These are phyloP conservation scores for Cercospora zeae-maydis DNA, from an alignment of 2,329 filamentous ascomycete genomes.

Conservation along the genomic window DNA sequence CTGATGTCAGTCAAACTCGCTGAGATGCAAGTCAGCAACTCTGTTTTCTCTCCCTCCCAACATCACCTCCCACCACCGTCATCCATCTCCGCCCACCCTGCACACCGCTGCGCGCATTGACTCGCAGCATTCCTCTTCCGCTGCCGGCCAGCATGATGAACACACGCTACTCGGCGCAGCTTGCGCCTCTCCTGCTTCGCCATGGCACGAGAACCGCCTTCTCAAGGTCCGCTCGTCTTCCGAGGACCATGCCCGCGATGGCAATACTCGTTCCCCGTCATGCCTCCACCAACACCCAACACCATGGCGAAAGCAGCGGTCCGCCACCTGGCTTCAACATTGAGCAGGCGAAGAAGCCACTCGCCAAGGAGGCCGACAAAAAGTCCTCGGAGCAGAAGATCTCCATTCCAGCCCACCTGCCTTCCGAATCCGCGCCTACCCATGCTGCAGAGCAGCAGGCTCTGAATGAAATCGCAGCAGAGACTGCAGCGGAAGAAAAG, in stretches of 20 bases:
- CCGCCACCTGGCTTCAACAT: conserved; percentile 88
- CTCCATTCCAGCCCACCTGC: conserved; percentile 37
- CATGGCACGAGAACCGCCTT: conserved; percentile 43
- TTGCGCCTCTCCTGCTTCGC: conserved; percentile 48
- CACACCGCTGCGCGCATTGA: conserved; percentile 6
- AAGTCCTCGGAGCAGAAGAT: conserved; percentile 27
- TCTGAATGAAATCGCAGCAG: conserved; percentile 60
- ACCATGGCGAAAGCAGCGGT: conserved; percentile 44
- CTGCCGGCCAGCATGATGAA: conserved; percentile 44
- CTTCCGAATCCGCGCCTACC: conserved; percentile 48
- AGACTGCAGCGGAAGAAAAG: conserved; percentile 52
- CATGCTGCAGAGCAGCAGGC: conserved; percentile 46
- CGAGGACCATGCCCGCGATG: conserved; percentile 53
- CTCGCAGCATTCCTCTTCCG: conserved; percentile 11
- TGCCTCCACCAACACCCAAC: conserved; percentile 57
- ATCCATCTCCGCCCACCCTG: conserved; percentile 1
- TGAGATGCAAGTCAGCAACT: conserved; percentile 2
- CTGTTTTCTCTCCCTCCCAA: conserved; percentile 7
- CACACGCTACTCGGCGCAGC: conserved; percentile 42
- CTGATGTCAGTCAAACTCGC: neutral
- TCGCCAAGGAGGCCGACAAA: conserved; percentile 56
- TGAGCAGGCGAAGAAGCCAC: conserved; percentile 82
- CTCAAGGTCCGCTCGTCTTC: conserved; percentile 43
- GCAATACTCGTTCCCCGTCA: conserved; percentile 55
- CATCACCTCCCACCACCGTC: conserved; percentile 12